These are phyloP conservation scores for Mortierella sp. DNA, from an alignment of 371 early-diverging fungal genomes.

Conservation along the genomic window DNA sequence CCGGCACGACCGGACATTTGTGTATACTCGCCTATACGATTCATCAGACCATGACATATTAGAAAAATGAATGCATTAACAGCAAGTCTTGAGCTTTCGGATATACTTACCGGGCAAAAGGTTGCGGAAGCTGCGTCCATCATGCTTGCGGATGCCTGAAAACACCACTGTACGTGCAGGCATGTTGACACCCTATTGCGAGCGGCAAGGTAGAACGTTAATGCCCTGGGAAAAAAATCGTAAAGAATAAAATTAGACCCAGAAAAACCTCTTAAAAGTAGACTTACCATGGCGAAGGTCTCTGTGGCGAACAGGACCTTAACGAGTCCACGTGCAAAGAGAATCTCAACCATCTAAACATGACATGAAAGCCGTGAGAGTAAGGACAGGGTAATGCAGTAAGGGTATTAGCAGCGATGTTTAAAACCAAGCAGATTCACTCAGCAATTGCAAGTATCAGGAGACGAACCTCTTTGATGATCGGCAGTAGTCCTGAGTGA, in stretches of 20 bases:
- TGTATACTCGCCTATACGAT: conserved; percentile 90
- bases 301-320: conserved; percentile 95
- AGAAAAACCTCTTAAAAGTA: background rate
- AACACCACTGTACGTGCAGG: conserved; percentile 98
- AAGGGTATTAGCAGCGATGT: background rate
- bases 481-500: conserved; percentile 97
- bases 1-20: conserved; percentile 99
- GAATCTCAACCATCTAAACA: conserved; percentile 90
- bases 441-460: no score
- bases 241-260: background rate
- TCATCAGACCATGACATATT: background rate
- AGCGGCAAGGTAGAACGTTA: background rate
- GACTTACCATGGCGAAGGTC: conserved; percentile 90
- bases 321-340: conserved; percentile 94
- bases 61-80: background rate
- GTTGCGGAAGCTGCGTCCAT: conserved; percentile 88
- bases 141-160: conserved; percentile 92
- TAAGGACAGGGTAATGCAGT: background rate
- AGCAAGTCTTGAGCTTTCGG: no score
- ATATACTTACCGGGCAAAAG: conserved; percentile 83
- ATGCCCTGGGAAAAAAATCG: background rate
- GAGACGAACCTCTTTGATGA: conserved; percentile 90
- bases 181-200: conserved; percentile 95
- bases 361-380: background rate
- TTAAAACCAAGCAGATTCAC: background rate